These are phyloP conservation scores for Eimeria sp. DNA, from an alignment of 169 alveolate species.

Conservation along the genomic window DNA sequence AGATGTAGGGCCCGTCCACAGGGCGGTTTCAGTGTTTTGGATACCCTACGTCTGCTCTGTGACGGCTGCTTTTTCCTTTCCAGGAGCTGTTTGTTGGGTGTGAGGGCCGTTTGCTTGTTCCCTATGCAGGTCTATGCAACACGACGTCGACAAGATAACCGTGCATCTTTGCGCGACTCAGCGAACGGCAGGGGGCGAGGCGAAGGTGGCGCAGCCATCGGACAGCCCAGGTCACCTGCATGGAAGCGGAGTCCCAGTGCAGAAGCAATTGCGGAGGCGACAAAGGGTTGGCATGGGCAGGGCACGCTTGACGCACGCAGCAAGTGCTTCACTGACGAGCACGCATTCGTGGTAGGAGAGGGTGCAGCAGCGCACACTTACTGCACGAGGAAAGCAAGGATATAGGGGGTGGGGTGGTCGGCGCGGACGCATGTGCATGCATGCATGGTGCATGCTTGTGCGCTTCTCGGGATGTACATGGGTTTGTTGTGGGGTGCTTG, in stretches of 20 bases:
- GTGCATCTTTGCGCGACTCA: not conserved
- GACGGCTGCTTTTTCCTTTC: too few species aligned
- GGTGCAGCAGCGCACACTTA: not conserved
- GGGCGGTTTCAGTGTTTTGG: too few species aligned
- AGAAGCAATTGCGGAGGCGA: slow-evolving; percentile 26
- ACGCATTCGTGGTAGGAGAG: slow-evolving; percentile 74
- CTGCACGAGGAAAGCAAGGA: not conserved
- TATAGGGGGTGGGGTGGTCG: too few species aligned
- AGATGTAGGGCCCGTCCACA: too few species aligned
- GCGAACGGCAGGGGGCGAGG: not conserved
- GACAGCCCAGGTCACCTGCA: not conserved
- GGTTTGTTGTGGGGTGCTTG: too few species aligned
- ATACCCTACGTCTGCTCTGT: too few species aligned
- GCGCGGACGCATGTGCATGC: not conserved
- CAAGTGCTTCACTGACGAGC: slow-evolving; percentile 80
- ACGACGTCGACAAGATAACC: slow-evolving; percentile 21
- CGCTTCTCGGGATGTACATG: too few species aligned
- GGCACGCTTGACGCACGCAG: slow-evolving; percentile 78
- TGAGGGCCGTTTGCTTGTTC: not conserved
- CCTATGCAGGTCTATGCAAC: slow-evolving; percentile 44
- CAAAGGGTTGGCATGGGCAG: slow-evolving; percentile 80
- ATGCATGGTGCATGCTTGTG: not conserved
- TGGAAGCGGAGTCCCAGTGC: slow-evolving; percentile 71
- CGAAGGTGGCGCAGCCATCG: not conserved
- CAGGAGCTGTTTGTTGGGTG: not conserved